Conservation (phyloP, 352 stramenopile genomes). For the Pythium periplocum region DNA sequence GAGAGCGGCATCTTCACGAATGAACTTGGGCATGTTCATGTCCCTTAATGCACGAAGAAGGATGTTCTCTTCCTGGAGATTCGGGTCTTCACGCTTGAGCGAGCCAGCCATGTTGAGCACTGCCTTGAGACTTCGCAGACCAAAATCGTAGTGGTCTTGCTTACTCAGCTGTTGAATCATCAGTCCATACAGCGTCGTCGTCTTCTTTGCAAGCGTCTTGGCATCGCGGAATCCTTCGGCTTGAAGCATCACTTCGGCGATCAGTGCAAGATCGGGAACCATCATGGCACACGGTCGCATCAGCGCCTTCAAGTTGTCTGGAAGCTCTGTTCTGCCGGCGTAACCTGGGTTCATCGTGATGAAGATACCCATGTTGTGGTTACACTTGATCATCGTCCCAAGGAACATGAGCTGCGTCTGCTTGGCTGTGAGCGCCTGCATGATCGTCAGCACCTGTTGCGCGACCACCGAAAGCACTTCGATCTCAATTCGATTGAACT, state of each 20-base stretch:
- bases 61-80: conserved; percentile 94
- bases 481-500: conserved; percentile 96
- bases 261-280: conserved; percentile 80
- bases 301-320: conserved; percentile 82
- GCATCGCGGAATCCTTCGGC: conserved; percentile 81
- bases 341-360: conserved; percentile 93
- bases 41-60: conserved; percentile 94
- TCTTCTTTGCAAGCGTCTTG: conserved; percentile 81
- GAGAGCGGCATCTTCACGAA: conserved; percentile 89
- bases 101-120: conserved; percentile 83
- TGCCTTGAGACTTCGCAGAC: conserved; percentile 72
- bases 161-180: conserved; percentile 88
- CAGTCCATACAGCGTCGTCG: conserved; percentile 78
- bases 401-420: conserved; percentile 80
- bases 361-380: conserved; percentile 90
- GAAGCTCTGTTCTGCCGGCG: conserved; percentile 85
- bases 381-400: conserved; percentile 79
- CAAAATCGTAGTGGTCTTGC: conserved; percentile 87
- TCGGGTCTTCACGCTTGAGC: conserved; percentile 93
- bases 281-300: conserved; percentile 88
- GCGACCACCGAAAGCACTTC: conserved; percentile 93
- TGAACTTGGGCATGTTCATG: conserved; percentile 95
- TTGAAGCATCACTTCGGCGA: conserved; percentile 86
- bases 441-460: conserved; percentile 88
- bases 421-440: conserved; percentile 79